Evolutionary conservation across 78 protist genomes (phyloP), one percentile per base, ranked within the genome.

Genomic region (Dictyostelium intermedium): DNA sequence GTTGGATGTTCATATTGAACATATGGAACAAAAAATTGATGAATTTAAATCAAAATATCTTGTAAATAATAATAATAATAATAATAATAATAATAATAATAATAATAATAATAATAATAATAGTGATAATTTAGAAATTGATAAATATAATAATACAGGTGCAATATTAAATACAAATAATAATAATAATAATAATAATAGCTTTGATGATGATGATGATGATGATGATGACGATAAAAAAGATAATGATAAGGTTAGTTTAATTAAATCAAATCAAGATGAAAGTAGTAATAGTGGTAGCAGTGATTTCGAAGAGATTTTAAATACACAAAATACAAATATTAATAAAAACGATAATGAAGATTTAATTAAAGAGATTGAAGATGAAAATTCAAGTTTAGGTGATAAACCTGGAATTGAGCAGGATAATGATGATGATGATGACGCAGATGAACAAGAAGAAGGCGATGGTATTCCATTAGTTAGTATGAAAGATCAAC

Each of bases 1-100:
- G 47, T 10, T 89, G 2, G 94, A 89, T 27, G 14, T 27, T 27
- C 94, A 89, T 89, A 80, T 78, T 34, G 61, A 63, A 47, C 80
- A 35, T 30, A 74, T 89, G 6, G 94, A 89, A 50, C 32, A 41
- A 5, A n/a, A n/a, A 39, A 45, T 89, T 32, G 45, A 60, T 23
- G 86, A 82, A 23, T 82, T 45, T 14, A 89, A 70, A 78, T 27
- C 9, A 72, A 72, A 34, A 72, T 47, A 50, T 43, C 50, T 35
- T 39, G 35, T 35, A 73, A 66, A 66, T 27, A 47, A 45, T 47
- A 50, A 66, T 25, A 37, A 16, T 27, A 60, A 85, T 32, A 14
- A 23, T 80, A 20, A 18, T 16, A 50, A 27, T 80, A 80, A 30
- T 80, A 80, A 27, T 80, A 50, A 30, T 80, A 60, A 61, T 82